These are phyloP conservation scores for Penicillium coprophilum DNA, from an alignment of 495 filamentous ascomycete species.

Conservation along the genomic window DNA sequence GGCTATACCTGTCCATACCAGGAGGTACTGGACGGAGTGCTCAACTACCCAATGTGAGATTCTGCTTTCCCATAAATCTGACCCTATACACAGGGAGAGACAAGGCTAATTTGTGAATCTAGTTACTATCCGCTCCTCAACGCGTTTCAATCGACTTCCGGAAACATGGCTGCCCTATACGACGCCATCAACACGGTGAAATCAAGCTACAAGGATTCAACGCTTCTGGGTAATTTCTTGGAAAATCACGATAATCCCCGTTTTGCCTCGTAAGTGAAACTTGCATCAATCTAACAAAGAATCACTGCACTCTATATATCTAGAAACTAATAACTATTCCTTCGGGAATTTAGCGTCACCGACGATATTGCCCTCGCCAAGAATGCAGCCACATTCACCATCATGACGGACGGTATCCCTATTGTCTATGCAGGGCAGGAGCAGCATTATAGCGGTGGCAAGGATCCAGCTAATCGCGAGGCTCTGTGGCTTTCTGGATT, in stretches of 20 bases:
- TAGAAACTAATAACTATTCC: conserved; percentile 1
- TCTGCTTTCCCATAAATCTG: background rate
- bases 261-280: conserved; percentile 52
- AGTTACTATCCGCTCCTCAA: conserved; percentile 57
- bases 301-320: background rate
- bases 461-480: conserved; percentile 69
- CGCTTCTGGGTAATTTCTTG: conserved; percentile 68
- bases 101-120: background rate
- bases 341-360: conserved; percentile 43
- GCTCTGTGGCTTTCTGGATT: conserved; percentile 71
- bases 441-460: conserved; percentile 65
- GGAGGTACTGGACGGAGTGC: conserved; percentile 54
- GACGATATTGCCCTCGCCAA: conserved; percentile 53
- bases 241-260: conserved; percentile 80
- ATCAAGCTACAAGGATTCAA: conserved; percentile 56
- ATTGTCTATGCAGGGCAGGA: conserved; percentile 73
- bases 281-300: background rate
- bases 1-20: conserved; percentile 66
- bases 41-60: conserved; percentile 61
- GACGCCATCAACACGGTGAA: conserved; percentile 59
- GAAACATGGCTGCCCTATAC: conserved; percentile 59
- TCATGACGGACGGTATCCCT: conserved; percentile 68
- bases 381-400: conserved; percentile 69
- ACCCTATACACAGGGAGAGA: background rate
- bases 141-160: conserved; percentile 60